A percentile compares a stretch with the other conserved stretches of the same genome.
phyloP scores from a whole-genome alignment of 2,329 filamentous ascomycete species.

The Xylariaceae sp. region DNA sequence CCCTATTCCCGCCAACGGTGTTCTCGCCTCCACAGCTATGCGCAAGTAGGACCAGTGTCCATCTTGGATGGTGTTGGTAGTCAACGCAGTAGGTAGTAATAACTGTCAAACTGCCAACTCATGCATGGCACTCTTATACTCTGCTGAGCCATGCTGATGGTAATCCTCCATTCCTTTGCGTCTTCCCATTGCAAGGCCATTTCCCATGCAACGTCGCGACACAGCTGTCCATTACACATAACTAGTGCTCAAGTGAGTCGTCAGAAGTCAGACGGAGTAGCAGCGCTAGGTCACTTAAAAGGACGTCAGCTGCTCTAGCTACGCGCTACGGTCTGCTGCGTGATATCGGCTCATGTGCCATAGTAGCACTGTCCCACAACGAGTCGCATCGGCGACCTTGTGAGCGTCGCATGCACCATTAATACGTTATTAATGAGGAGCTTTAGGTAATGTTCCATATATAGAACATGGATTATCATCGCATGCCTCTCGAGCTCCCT shows the following conservation, averaged over 20 bases:
- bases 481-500: conserved; percentile 25
- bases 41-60: not conserved
- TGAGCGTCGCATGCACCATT: conserved; percentile 28
- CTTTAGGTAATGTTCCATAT: conserved; percentile 30
- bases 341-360: conserved; percentile 29
- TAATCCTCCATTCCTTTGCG: not conserved
- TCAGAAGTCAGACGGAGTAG: conserved; percentile 26
- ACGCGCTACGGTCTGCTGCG: conserved; percentile 17
- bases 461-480: conserved; percentile 26
- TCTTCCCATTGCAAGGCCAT: conserved; percentile 1
- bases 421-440: conserved; percentile 30
- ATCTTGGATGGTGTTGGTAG: not conserved
- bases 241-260: conserved; percentile 19
- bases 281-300: conserved; percentile 19
- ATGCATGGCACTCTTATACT: conserved; percentile 3
- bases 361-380: conserved; percentile 18
- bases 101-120: conserved; percentile 3
- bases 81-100: not conserved
- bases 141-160: not conserved
- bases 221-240: conserved; percentile 23
- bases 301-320: conserved; percentile 35
- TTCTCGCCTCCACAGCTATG: conserved; percentile 4
- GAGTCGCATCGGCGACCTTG: conserved; percentile 17
- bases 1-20: conserved; percentile 16
- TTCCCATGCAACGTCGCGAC: conserved; percentile 35